phyloP scores from a whole-genome alignment of 768 basidiomycete species.

The Phylloporus sp. region DNA sequence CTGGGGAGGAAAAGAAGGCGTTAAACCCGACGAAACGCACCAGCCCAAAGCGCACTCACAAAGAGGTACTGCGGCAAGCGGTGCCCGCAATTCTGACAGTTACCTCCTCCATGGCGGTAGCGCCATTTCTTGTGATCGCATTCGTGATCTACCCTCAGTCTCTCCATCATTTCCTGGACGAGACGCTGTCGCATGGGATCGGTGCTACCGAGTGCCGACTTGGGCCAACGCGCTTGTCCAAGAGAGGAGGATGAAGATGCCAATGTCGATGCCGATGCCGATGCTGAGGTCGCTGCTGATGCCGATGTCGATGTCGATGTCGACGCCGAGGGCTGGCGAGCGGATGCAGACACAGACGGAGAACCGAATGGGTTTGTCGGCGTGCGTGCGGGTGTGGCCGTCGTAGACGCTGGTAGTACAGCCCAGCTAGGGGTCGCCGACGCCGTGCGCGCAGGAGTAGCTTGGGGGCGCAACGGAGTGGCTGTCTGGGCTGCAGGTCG shows the following conservation, averaged over 20 bases:
- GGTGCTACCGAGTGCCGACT: not conserved
- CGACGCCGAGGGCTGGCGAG: not conserved
- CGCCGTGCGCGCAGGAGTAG: too few relatives aligned
- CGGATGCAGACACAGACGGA: not conserved
- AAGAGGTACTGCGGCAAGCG: constrained; percentile 43
- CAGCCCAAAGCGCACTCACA: constrained; percentile 34
- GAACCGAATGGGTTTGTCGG: too few relatives aligned
- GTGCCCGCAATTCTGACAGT: constrained; percentile 45
- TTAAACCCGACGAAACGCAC: not conserved
- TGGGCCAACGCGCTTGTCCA: constrained; percentile 4
- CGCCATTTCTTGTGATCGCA: constrained; percentile 48
- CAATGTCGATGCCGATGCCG: not conserved
- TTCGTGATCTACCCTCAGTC: constrained; percentile 51
- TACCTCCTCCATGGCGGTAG: constrained; percentile 39
- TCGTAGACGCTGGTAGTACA: not conserved
- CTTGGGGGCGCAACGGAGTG: not conserved
- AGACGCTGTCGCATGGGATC: constrained; percentile 14
- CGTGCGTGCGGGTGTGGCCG: not conserved
- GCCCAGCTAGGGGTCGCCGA: not conserved
- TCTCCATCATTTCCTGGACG: constrained; percentile 32
- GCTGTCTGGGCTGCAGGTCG: not conserved
- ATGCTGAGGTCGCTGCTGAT: not conserved
- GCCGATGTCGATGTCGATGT: not conserved
- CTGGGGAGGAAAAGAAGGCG: constrained; percentile 14
- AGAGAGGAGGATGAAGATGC: not conserved